Evolutionary conservation across 2,329 filamentous ascomycete species (phyloP).

Genomic region (Scleromitrula shiraiana): DNA sequence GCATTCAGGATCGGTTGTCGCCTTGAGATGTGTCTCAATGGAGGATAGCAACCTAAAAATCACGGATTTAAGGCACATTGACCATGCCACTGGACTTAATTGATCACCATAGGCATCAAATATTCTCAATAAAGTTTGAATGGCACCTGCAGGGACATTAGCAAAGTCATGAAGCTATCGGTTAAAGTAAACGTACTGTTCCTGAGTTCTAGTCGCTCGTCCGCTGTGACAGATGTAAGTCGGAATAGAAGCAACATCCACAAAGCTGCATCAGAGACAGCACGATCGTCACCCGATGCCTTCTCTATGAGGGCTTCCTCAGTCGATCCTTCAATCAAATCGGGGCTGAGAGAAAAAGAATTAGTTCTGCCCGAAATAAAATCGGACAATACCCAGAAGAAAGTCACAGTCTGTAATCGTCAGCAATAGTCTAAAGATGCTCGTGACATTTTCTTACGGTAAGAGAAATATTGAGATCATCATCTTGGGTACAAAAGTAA

Average conservation of each 20-base stretch:
- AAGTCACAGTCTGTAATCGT: slow-evolving; percentile 65
- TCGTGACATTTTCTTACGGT: slow-evolving; percentile 51
- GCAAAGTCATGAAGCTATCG: slow-evolving; percentile 15
- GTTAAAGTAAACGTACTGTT: slow-evolving; percentile 47
- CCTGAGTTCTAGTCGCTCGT: slow-evolving; percentile 65
- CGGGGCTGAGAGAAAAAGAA: slow-evolving; percentile 49
- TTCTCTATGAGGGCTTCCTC: slow-evolving; percentile 50
- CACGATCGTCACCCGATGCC: slow-evolving; percentile 50
- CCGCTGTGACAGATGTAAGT: slow-evolving; percentile 62
- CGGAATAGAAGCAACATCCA: slow-evolving; percentile 72
- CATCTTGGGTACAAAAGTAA: slow-evolving; percentile 79
- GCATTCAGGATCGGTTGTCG: slow-evolving; percentile 30
- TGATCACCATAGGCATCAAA: slow-evolving; percentile 86
- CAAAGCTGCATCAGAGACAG: slow-evolving; percentile 60
- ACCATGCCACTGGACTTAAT: slow-evolving; percentile 71
- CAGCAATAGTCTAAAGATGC: slow-evolving; percentile 8
- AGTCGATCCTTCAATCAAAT: slow-evolving; percentile 45
- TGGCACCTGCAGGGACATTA: slow-evolving; percentile 48
- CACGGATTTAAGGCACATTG: slow-evolving; percentile 71
- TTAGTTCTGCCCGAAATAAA: slow-evolving; percentile 60
- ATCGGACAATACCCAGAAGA: slow-evolving; percentile 93
- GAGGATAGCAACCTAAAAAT: slow-evolving; percentile 70
- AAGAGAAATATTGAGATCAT: slow-evolving; percentile 90
- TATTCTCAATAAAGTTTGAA: slow-evolving; percentile 84
- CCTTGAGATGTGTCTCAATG: slow-evolving; percentile 50